Evolutionary conservation across 176 grass and related monocot genomes (phyloP).

Genomic region (Oryza punctata): DNA sequence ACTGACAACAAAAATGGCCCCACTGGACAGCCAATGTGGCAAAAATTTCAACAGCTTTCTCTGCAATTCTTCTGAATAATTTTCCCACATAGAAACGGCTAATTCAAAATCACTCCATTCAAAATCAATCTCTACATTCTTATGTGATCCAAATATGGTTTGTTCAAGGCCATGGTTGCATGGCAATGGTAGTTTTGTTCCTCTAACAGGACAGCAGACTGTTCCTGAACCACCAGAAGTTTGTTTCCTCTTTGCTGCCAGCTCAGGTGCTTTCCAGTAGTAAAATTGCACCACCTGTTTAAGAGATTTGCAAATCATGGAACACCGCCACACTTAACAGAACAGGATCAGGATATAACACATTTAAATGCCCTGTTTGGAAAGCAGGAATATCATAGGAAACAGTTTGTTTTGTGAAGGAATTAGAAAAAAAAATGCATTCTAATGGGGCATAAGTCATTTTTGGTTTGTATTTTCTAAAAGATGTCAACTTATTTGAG

Average conservation of each 20-base stretch:
- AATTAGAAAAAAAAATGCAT: not conserved
- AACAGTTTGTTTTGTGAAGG: not conserved
- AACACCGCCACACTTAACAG: not conserved
- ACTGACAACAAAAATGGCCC: slow-evolving; percentile 57
- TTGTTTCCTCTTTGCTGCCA: slow-evolving; percentile 44
- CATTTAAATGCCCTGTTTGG: not conserved
- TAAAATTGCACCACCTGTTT: slow-evolving; percentile 80
- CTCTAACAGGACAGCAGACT: slow-evolving; percentile 16
- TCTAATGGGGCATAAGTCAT: not conserved
- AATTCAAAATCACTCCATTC: slow-evolving; percentile 64
- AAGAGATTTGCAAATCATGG: slow-evolving; percentile 1
- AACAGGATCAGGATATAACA: not conserved
- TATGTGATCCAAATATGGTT: slow-evolving; percentile 53
- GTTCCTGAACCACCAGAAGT: slow-evolving; percentile 29
- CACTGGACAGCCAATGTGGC: slow-evolving; percentile 67
- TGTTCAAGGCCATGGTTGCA: slow-evolving; percentile 50
- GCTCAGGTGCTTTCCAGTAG: slow-evolving; percentile 67
- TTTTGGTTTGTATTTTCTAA: not conserved
- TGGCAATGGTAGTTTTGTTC: slow-evolving; percentile 49
- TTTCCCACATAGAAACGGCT: slow-evolving; percentile 60
- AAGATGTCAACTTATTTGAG: not conserved
- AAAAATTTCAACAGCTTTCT: slow-evolving; percentile 49
- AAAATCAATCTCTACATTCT: slow-evolving; percentile 32
- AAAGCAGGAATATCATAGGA: not conserved
- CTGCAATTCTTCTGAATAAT: slow-evolving; percentile 60